A percentile compares a stretch with the other conserved stretches of the same genome.
phyloP scores from a whole-genome alignment of 2,329 filamentous ascomycete species.

The Fusarium sp. region DNA sequence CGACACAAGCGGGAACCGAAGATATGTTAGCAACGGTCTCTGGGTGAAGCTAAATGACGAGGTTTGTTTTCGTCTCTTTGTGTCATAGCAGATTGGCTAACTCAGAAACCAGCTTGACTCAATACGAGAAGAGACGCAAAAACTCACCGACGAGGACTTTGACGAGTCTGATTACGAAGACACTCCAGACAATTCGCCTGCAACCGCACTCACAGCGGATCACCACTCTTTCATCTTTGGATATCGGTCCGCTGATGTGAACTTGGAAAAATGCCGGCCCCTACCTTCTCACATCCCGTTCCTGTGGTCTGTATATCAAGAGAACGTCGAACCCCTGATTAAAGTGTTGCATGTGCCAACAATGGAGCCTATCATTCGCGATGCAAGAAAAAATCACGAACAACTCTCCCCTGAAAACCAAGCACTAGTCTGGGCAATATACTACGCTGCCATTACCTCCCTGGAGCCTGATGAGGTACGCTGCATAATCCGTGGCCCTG shows the following conservation, averaged over 20 bases:
- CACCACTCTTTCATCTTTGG: conserved; percentile 79
- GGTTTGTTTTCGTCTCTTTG: conserved; percentile 52
- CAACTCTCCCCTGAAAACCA: conserved; percentile 66
- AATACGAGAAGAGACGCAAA: conserved; percentile 60
- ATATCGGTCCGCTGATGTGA: conserved; percentile 74
- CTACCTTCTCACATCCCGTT: conserved; percentile 70
- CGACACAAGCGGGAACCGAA: conserved; percentile 71
- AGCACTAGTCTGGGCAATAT: conserved; percentile 71
- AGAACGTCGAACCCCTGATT: conserved; percentile 77
- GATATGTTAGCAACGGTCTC: conserved; percentile 80
- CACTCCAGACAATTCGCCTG: conserved; percentile 56
- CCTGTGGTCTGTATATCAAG: conserved; percentile 75
- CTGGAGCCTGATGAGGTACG: conserved; percentile 67
- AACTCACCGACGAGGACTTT: conserved; percentile 55
- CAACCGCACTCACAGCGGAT: conserved; percentile 52
- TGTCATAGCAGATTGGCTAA: conserved; percentile 10
- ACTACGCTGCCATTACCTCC: conserved; percentile 66
- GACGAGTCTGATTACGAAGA: conserved; percentile 70
- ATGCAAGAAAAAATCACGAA: conserved; percentile 67
- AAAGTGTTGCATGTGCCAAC: conserved; percentile 77
- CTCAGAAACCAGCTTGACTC: conserved; percentile 46
- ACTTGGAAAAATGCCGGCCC: conserved; percentile 72
- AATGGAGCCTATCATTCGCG: conserved; percentile 67
- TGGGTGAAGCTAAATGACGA: conserved; percentile 81
- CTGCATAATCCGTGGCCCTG: background rate